Evolutionary conservation across 2,329 filamentous ascomycete species (phyloP).

Genomic region (Colletotrichum phormii): DNA sequence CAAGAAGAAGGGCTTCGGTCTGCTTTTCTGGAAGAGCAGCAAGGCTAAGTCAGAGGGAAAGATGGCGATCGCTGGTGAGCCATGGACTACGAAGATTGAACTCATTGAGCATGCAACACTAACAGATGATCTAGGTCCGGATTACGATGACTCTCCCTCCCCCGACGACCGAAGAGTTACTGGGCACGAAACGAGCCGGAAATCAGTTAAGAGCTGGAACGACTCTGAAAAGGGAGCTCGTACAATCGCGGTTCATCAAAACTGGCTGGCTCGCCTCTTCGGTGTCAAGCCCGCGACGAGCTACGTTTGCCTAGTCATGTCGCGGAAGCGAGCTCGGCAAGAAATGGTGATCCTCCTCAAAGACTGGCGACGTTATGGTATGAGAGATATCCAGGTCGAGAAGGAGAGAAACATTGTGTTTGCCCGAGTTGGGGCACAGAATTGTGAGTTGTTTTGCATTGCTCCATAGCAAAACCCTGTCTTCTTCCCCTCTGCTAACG

Average conservation of each 20-base stretch:
- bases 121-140: conserved; percentile 43
- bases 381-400: conserved; percentile 82
- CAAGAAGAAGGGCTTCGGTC: conserved; percentile 62
- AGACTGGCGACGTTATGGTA: conserved; percentile 86
- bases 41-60: conserved; percentile 55
- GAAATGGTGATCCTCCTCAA: conserved; percentile 81
- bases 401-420: conserved; percentile 84
- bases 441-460: conserved; percentile 70
- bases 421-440: conserved; percentile 79
- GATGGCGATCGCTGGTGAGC: conserved; percentile 59
- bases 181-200: conserved; percentile 35
- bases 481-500: conserved; percentile 27
- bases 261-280: conserved; percentile 91
- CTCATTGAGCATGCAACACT: conserved; percentile 21
- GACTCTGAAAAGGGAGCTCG: conserved; percentile 54
- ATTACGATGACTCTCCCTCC: conserved; percentile 45
- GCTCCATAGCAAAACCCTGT: background rate
- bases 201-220: conserved; percentile 43
- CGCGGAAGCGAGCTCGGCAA: conserved; percentile 76
- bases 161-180: conserved; percentile 41
- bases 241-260: conserved; percentile 77
- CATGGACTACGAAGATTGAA: background rate
- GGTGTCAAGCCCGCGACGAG: conserved; percentile 85
- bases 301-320: conserved; percentile 80
- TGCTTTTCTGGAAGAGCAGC: conserved; percentile 67